A percentile compares a stretch with the other conserved stretches of the same genome.
These are phyloP conservation scores for Cystofilobasidium macerans DNA, from an alignment of 768 basidiomycete genomes.

Conservation along the genomic window DNA sequence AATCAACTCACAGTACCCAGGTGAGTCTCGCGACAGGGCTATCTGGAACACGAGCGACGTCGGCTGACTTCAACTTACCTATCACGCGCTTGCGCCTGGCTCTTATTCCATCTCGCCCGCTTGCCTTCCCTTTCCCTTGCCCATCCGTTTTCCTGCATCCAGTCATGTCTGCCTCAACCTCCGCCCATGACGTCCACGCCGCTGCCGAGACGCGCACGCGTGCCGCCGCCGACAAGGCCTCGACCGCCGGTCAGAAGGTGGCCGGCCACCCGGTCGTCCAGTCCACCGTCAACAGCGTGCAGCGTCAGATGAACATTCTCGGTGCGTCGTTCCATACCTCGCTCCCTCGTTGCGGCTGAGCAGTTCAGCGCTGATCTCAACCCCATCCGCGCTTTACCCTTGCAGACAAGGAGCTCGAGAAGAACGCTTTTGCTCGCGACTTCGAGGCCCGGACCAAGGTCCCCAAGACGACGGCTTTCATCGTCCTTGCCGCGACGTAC, in stretches of 20 bases:
- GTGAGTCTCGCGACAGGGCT: too few species aligned
- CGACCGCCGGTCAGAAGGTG: constrained; percentile 65
- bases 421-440: constrained; percentile 40
- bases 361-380: too few species aligned
- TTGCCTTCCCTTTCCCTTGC: too few species aligned
- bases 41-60: too few species aligned
- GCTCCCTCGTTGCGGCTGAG: background rate
- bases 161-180: too few species aligned
- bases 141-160: too few species aligned
- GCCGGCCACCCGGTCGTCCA: constrained; percentile 77
- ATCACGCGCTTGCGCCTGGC: too few species aligned
- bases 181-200: too few species aligned
- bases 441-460: constrained; percentile 83
- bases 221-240: constrained; percentile 39
- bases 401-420: constrained; percentile 63
- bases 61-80: too few species aligned
- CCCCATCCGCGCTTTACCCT: constrained; percentile 25
- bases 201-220: constrained; percentile 2
- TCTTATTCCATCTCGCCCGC: too few species aligned
- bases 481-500: constrained; percentile 59
- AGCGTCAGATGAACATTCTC: constrained; percentile 51
- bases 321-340: background rate
- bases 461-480: constrained; percentile 80
- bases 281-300: constrained; percentile 71
- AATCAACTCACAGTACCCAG: too few species aligned